These are phyloP conservation scores for Kwoniella shandongensis DNA, from an alignment of 768 basidiomycete species.

Conservation along the genomic window DNA sequence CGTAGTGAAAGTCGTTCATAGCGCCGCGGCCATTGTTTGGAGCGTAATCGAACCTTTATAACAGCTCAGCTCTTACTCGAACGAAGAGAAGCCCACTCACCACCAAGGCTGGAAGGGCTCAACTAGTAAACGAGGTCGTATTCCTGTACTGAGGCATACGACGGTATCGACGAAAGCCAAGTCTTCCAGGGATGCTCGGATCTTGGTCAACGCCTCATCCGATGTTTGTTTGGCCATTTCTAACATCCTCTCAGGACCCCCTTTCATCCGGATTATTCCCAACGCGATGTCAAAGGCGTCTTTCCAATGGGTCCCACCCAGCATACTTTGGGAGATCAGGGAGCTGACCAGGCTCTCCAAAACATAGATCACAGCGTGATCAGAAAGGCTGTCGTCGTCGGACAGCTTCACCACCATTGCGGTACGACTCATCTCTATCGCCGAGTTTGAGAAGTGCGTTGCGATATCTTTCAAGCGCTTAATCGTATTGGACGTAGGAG, in stretches of 20 bases:
- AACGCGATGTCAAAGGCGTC: constrained; percentile 9
- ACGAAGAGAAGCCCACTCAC: constrained; percentile 9
- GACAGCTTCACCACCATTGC: constrained; percentile 7
- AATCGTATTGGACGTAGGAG: constrained; percentile 3
- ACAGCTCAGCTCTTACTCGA: background rate
- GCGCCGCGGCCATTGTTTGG: background rate
- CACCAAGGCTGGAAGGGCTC: constrained; percentile 27
- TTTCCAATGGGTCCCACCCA: constrained; percentile 3
- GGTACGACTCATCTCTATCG: constrained; percentile 8
- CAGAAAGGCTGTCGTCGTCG: background rate
- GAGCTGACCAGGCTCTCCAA: constrained; percentile 6
- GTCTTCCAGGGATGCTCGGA: constrained; percentile 4
- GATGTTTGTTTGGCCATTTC: constrained; percentile 5
- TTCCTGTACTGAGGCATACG: constrained; percentile 16
- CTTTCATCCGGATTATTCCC: constrained; percentile 3
- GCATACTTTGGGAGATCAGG: constrained; percentile 9
- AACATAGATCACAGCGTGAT: background rate
- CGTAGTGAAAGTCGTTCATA: constrained; percentile 15
- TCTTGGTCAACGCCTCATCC: background rate
- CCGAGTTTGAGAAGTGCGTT: constrained; percentile 4
- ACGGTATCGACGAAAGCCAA: constrained; percentile 15
- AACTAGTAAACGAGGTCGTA: constrained; percentile 9
- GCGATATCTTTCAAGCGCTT: background rate
- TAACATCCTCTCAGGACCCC: constrained; percentile 7
- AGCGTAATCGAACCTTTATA: constrained; percentile 21